phyloP scores from a whole-genome alignment of 441 rosid genomes.

The Daphne laureola region DNA sequence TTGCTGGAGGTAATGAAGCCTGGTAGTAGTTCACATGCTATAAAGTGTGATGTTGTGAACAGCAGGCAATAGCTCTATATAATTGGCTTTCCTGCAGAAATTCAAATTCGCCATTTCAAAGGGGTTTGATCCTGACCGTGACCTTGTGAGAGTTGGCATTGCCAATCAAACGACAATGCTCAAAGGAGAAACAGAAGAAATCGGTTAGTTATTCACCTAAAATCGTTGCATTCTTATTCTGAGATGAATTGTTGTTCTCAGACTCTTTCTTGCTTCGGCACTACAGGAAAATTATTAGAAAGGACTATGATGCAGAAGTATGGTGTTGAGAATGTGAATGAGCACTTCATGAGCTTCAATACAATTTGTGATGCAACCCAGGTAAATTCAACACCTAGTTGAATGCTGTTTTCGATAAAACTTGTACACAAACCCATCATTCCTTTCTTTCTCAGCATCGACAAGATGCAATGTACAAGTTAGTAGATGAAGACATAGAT shows the following conservation, averaged over 20 bases:
- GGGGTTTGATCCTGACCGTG: slow-evolving; percentile 80
- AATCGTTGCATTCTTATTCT: too few species aligned
- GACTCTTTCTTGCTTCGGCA: not conserved
- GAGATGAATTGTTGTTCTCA: too few species aligned
- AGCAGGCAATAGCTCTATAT: not conserved
- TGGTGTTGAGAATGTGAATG: slow-evolving; percentile 70
- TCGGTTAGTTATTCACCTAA: slow-evolving; percentile 36
- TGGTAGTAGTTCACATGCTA: not conserved
- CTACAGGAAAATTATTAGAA: slow-evolving; percentile 69
- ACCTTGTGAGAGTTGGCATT: slow-evolving; percentile 67
- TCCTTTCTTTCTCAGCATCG: slow-evolving; percentile 47
- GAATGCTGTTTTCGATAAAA: not conserved
- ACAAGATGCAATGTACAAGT: slow-evolving; percentile 82
- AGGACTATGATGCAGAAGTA: slow-evolving; percentile 73
- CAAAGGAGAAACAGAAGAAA: slow-evolving; percentile 91
- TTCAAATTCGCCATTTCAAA: slow-evolving; percentile 60
- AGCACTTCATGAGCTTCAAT: slow-evolving; percentile 81
- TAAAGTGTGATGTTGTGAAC: not conserved
- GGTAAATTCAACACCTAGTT: slow-evolving; percentile 27
- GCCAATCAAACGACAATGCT: slow-evolving; percentile 97
- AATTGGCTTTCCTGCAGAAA: slow-evolving; percentile 48
- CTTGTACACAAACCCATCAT: not conserved
- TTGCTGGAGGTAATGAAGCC: slow-evolving; percentile 54
- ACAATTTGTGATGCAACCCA: slow-evolving; percentile 95
- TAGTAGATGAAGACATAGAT: slow-evolving; percentile 78